Evolutionary conservation across 108 stramenopile species (phyloP).

Genomic region (Stephanodiscus triporus): DNA sequence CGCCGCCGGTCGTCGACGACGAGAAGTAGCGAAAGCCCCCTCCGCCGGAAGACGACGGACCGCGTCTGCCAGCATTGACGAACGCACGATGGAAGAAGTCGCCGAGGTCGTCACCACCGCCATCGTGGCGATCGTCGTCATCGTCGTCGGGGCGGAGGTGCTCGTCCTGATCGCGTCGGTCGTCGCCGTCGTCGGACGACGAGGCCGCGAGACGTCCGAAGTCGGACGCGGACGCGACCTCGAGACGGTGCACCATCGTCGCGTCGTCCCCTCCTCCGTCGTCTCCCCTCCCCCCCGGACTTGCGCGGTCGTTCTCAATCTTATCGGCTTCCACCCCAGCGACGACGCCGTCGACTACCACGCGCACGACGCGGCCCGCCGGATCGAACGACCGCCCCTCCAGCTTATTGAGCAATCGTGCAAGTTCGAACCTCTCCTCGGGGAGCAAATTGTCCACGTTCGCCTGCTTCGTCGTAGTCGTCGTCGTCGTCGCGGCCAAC

Average conservation of each 20-base stretch:
- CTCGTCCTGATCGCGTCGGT: constrained; percentile 15
- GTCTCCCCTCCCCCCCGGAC: neutral
- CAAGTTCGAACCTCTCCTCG: constrained; percentile 59
- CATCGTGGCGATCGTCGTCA: neutral
- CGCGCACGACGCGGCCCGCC: neutral
- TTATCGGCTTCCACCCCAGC: neutral
- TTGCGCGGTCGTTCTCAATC: neutral
- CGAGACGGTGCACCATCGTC: constrained; percentile 23
- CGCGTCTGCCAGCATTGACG: neutral
- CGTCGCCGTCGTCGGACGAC: neutral
- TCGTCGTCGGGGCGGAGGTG: constrained; percentile 21
- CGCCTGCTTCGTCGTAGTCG: neutral
- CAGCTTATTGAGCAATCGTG: constrained; percentile 58
- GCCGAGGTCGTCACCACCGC: constrained; percentile 17
- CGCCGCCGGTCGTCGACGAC: constrained; percentile 1
- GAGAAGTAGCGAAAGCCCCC: constrained; percentile 44
- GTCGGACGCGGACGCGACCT: constrained; percentile 41
- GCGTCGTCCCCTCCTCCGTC: neutral
- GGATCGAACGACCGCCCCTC: constrained; percentile 45
- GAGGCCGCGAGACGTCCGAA: constrained; percentile 48
- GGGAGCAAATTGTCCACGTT: constrained; percentile 32
- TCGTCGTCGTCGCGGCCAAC: neutral
- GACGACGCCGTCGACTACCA: neutral
- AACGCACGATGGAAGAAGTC: constrained; percentile 42
- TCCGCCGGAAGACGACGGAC: constrained; percentile 18